Conservation (phyloP, 2,329 filamentous ascomycete species). For the Aspergillus vadensis region DNA sequence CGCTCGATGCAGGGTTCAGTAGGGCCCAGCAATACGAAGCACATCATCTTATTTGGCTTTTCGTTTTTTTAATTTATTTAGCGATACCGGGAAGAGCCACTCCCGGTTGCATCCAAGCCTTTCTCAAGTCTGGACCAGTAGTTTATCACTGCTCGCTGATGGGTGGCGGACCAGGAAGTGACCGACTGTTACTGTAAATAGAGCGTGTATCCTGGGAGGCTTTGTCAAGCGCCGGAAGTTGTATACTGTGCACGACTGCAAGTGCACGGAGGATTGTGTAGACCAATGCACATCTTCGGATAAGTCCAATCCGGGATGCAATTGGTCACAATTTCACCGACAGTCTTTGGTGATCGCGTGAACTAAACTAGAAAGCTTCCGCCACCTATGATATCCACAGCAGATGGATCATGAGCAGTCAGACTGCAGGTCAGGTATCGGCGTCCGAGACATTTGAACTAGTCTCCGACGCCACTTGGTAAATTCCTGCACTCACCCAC, state of each 20-base stretch:
- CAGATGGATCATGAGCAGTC: not conserved
- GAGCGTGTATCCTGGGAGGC: not conserved
- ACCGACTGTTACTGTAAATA: not conserved
- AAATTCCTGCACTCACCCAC: slow-evolving; percentile 3
- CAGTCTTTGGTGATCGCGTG: not conserved
- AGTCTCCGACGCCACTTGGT: slow-evolving; percentile 12
- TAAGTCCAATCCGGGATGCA: not conserved
- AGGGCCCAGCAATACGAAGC: not conserved
- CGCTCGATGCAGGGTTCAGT: slow-evolving; percentile 3
- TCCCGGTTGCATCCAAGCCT: not conserved
- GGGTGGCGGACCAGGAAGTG: not conserved
- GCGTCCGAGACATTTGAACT: slow-evolving; percentile 9
- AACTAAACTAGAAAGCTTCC: not conserved
- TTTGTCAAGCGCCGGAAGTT: not conserved
- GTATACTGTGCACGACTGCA: too few species aligned
- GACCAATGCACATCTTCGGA: not conserved
- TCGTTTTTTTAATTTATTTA: not conserved
- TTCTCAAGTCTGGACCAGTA: not conserved
- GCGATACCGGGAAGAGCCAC: not conserved
- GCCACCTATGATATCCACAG: not conserved
- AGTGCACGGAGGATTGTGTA: too few species aligned
- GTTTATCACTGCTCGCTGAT: too few species aligned
- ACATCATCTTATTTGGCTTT: not conserved
- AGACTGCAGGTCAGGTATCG: slow-evolving; percentile 8
- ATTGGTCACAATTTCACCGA: not conserved